Evolutionary conservation across 1,139 yeast species (phyloP), one percentile per base, ranked within the genome.

Genomic region (Saccharomyces hybrid): DNA sequence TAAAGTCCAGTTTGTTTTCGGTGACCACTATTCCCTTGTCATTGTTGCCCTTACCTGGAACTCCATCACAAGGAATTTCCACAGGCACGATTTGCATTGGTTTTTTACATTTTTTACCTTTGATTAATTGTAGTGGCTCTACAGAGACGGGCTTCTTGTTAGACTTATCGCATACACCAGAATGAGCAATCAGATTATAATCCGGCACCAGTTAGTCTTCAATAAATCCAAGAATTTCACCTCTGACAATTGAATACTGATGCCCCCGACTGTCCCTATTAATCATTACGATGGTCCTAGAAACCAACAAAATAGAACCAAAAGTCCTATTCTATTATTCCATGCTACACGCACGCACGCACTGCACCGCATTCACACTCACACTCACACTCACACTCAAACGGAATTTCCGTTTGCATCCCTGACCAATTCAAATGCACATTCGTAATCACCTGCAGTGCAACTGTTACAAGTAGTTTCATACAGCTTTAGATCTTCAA

Each of bases 381-480:
- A 16, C 16, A 16, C 16, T 1, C 16, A 16, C 2, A n/a, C n/a
- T n/a, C n/a, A n/a, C 16, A 16, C 16, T 16, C 16, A 16, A 16
- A 16, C 16, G 16, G 16, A 16, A n/a, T n/a, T n/a, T 3, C 77
- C 79, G 48, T 76, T 72, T 0, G 71, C 73, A 51, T 76, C 73
- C 38, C 62, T 67, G 4, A 67, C 52, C 64, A 85, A 88, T 4
- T 86, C 88, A 46, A 71, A 74, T 3, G 78, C 78, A 71, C 97
- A 90, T 68, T 90, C 96, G 62, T 79, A 86, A 67, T 90, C 96
- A 16, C 60, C 63, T 12, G 73, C 79, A 0, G 81, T 70, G 73
- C 97, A 90, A 19, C 74, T 72, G 11, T 75, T 73, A 71, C 97
- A 90, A 9, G 81, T 73, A 38, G 79, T 76, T 38, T 80, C 84